Conservation (phyloP, 371 early-diverging fungal genomes). For the Cokeromyces recurvatus region DNA sequence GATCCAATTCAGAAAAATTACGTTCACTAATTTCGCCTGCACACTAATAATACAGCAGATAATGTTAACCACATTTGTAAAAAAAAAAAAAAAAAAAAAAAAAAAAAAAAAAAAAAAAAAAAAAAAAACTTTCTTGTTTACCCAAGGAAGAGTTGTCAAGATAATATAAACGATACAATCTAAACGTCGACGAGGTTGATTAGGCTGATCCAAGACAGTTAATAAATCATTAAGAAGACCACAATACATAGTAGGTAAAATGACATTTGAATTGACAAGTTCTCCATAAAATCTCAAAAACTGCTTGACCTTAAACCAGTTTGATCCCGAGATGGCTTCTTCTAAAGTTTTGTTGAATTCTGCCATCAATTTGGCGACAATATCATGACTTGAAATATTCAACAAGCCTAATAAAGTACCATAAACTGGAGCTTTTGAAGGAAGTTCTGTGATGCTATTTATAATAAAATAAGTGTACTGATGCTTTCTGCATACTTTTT, state of each 20-base stretch:
- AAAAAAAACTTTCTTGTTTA: too few species aligned
- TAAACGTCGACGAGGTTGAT: constrained; percentile 51
- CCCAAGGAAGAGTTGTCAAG: constrained; percentile 77
- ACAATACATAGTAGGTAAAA: constrained; percentile 62
- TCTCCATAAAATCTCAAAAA: constrained; percentile 78
- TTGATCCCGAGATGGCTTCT: constrained; percentile 45
- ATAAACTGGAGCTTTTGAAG: constrained; percentile 77
- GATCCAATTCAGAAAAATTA: constrained; percentile 55
- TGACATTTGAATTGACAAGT: constrained; percentile 74
- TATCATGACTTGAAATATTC: constrained; percentile 51
- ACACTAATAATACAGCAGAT: constrained; percentile 20
- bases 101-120: too few species aligned
- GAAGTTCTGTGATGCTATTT: constrained; percentile 73
- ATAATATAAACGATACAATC: constrained; percentile 74
- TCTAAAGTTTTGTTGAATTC: constrained; percentile 43
- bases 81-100: constrained; percentile 2
- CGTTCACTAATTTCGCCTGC: constrained; percentile 53
- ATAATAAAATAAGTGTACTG: too few species aligned
- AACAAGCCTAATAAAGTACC: constrained; percentile 74
- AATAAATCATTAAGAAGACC: constrained; percentile 58
- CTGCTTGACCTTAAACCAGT: constrained; percentile 74
- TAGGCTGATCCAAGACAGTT: constrained; percentile 50
- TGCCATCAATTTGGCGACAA: constrained; percentile 28
- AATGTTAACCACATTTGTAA: too few species aligned
- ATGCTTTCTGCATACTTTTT: too few species aligned